A percentile compares a stretch with the other conserved stretches of the same genome.
phyloP scores from a whole-genome alignment of 2,329 filamentous ascomycete genomes.

The Claviceps sp. region DNA sequence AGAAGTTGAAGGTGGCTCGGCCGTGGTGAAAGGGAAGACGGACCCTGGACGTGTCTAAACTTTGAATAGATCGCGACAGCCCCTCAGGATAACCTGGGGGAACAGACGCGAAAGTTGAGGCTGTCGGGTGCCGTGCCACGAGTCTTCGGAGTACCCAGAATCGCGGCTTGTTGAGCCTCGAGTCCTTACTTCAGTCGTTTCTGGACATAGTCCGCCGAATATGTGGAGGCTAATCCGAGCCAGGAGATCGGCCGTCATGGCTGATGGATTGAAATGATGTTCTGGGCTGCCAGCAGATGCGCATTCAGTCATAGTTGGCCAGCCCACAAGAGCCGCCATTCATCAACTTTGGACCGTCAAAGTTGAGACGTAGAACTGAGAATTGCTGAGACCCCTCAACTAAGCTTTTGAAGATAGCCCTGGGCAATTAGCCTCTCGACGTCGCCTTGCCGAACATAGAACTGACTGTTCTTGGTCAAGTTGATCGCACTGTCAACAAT shows the following conservation, averaged over 20 bases:
- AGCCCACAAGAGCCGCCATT: background rate
- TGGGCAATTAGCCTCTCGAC: conserved; percentile 90
- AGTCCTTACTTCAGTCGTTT: background rate
- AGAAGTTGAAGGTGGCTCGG: background rate
- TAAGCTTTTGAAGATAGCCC: conserved; percentile 84
- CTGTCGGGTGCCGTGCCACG: no score
- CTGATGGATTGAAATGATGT: no score
- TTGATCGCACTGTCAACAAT: conserved; percentile 61
- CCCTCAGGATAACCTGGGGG: background rate
- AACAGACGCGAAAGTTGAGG: background rate
- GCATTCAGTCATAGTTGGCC: background rate
- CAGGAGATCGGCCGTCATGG: background rate
- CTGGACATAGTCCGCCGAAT: background rate
- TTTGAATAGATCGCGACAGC: background rate
- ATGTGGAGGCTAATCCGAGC: no score
- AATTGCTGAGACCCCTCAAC: conserved; percentile 33
- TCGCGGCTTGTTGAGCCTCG: no score
- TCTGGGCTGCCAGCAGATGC: background rate
- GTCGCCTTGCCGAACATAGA: conserved; percentile 90
- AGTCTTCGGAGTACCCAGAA: no score
- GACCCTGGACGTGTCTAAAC: background rate
- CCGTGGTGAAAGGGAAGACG: background rate
- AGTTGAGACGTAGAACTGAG: background rate
- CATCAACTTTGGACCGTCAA: background rate
- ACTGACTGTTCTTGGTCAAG: conserved; percentile 94